Percentiles rank a stretch among this genome's conserved stretches.
These are phyloP conservation scores for Apocynum venetum DNA, from an alignment of 257 asterid genomes.

Conservation along the genomic window DNA sequence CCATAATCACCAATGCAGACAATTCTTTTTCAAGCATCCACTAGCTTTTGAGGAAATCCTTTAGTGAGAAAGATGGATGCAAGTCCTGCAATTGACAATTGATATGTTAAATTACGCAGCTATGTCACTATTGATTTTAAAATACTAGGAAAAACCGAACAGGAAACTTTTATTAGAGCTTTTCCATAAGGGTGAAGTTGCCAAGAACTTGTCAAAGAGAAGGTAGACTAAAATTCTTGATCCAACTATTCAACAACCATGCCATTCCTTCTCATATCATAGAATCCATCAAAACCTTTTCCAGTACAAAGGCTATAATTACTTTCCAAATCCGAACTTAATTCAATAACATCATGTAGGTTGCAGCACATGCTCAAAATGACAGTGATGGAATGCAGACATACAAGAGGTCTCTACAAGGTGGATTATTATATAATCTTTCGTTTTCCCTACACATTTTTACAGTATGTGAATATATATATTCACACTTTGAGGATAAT, in stretches of 20 bases:
- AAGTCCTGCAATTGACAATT: constrained; percentile 45
- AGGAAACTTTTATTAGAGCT: neutral
- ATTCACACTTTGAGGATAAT: neutral
- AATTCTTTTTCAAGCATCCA: neutral
- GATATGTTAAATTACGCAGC: neutral
- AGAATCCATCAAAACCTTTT: neutral
- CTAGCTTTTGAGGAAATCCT: constrained; percentile 71
- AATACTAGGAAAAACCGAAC: neutral
- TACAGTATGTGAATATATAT: neutral
- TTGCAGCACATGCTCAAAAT: neutral
- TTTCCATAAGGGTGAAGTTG: neutral
- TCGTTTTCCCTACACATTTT: neutral
- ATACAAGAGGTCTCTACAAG: neutral
- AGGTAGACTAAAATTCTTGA: neutral
- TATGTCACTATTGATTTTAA: neutral
- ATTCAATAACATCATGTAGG: neutral
- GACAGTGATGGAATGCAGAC: neutral
- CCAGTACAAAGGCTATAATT: neutral
- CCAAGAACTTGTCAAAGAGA: neutral
- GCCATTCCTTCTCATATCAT: neutral
- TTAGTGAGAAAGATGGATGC: constrained; percentile 52
- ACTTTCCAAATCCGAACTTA: neutral
- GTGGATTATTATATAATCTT: neutral
- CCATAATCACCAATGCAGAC: neutral
- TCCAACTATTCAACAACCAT: neutral